Base-by-base conservation (phyloP, 495 filamentous ascomycete genomes). In the Staphylotrichum longicolle region DNA sequence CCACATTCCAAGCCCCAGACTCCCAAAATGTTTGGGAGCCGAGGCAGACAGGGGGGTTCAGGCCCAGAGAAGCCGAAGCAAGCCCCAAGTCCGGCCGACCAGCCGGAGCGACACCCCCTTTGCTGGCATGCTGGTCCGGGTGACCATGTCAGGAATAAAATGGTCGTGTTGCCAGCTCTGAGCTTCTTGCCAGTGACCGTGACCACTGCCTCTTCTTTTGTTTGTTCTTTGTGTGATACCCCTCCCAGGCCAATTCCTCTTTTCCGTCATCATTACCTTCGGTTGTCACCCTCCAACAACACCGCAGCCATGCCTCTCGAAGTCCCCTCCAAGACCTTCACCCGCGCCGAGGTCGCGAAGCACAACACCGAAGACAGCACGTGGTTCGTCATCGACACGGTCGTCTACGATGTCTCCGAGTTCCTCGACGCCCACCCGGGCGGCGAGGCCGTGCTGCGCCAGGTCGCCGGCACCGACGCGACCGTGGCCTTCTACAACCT, bases 341-440 rank as follows among this genome's bases (percentile, higher is more conserved):
- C 88, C 50, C 90, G 90, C 73, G 85, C 81, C 32, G 85, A 88
- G 63, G 89, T 96, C 68, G 86, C 88, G 52, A 82, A 86, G 75
- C 89, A 97, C 80, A 93, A 90, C 77, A 88, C 85, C 63, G 86
- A 88, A 61, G 89, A 96, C 69, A 88, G 86, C 61, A 59, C 72
- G 58, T 91, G 88, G 85, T 86, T 91, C 67, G 87, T 97, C 68
- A 86, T 97, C 66, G 92, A 97, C 78, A 86, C 88, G 60, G 89
- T 89, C 65, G 91, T 93, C 66, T 97, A 96, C 80, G 93, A 97
- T 75, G 88, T 94, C 48, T 89, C 90, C 47, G 91, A 95, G 58
- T 96, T 97, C 75, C 78, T 93, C 58, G 90, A 93, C 78, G 91
- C 91, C 60, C 93, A 97, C 69, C 91, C 91, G 20, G 91, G 93